Evolutionary conservation across 1,284 basidiomycete genomes (phyloP).

Genomic region (Peniophora sp.): DNA sequence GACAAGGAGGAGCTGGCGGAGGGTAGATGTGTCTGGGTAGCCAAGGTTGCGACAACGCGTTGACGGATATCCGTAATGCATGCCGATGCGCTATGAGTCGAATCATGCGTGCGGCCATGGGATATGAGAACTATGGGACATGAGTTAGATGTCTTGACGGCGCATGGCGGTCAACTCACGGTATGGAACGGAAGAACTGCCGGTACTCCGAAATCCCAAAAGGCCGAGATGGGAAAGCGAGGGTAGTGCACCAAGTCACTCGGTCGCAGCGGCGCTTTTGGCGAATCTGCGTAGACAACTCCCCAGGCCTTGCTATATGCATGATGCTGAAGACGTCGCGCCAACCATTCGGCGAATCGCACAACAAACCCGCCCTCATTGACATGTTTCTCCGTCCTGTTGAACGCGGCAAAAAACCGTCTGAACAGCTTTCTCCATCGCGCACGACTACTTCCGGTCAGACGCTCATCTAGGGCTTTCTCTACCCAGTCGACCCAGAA

Average conservation of each 20-base stretch:
- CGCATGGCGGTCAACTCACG: conserved; percentile 19
- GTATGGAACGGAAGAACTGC: conserved; percentile 55
- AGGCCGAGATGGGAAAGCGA: conserved; percentile 20
- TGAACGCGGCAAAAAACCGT: conserved; percentile 25
- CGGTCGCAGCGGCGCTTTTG: conserved; percentile 8
- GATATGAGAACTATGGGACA: conserved; percentile 41
- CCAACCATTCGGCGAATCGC: conserved; percentile 44
- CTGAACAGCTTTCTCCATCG: conserved; percentile 32
- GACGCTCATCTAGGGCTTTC: conserved; percentile 17
- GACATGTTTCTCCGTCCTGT: conserved; percentile 18
- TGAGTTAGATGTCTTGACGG: background rate
- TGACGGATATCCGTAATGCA: conserved; percentile 46
- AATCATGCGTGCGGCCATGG: conserved; percentile 38
- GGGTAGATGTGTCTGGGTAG: conserved; percentile 39
- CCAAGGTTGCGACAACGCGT: conserved; percentile 40
- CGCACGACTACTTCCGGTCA: conserved; percentile 21
- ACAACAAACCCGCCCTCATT: conserved; percentile 50
- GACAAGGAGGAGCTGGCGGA: conserved; percentile 40
- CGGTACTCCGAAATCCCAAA: conserved; percentile 25
- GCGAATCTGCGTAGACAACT: conserved; percentile 7
- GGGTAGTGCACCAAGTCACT: conserved; percentile 12
- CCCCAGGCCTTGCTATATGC: conserved; percentile 42
- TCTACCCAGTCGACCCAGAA: conserved; percentile 40
- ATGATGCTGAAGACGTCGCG: conserved; percentile 38
- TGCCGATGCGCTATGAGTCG: conserved; percentile 53